Evolutionary conservation across 2,329 filamentous ascomycete species (phyloP), one percentile per base, ranked within the genome.

Genomic region (Plenodomus biglobosus): DNA sequence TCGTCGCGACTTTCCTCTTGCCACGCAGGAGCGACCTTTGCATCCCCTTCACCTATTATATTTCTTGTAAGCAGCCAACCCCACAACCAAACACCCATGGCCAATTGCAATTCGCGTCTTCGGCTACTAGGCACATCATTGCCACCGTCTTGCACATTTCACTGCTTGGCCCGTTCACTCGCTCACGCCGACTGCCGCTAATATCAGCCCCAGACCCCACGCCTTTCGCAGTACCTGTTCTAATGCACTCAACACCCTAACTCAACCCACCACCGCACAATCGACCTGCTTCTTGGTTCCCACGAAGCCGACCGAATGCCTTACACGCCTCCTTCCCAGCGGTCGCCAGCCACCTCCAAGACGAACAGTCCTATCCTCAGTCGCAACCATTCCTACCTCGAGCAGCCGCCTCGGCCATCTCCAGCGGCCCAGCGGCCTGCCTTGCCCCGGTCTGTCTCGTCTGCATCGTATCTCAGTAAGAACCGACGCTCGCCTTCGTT

Each of bases 271-370:
- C 54, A 59, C 55, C n/a, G 48, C 59, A 51, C 65, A 59, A 64
- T 70, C 65, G 59, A 67, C 56, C 64, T 57, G 61, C 65, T 62
- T 59, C 55, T 44, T 30, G 50, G 50, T 52, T 58, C 56, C 58
- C 55, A 55, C 50, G 56, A 68, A 73, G 68, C 64, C 69, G 70
- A 65, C 70, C 74, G 81, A 77, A 94, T 94, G 89, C 89, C 89
- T 84, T 94, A 94, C 78, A 94, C 89, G 73, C 88, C 89, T 52
- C 89, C 89, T 55, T 83, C 85, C 63, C 82, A 82, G 73, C 77
- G 78, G 73, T 83, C 81, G 61, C 82, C 82, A 71, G 76, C 77
- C 64, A 76, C 78, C 59, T 82, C 82, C 49, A 79, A 78, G 68
- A 71, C 76, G 42, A 75, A 69, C 62, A 80, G 76, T 57, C 79